phyloP scores from a whole-genome alignment of 73 alveolate species.

The Paraurostyla sp. region DNA sequence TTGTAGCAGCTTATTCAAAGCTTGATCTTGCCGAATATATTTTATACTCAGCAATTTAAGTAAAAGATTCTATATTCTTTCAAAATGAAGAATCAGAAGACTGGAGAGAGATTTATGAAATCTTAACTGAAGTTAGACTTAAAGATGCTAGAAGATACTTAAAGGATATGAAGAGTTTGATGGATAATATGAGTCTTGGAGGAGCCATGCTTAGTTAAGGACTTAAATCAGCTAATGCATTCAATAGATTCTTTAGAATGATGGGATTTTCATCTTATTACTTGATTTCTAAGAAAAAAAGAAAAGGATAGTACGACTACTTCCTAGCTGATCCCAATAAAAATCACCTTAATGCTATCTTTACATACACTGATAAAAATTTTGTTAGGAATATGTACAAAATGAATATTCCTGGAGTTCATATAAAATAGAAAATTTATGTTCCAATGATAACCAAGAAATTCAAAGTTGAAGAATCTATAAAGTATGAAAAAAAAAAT shows the following conservation, averaged over 20 bases:
- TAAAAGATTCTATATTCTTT: neutral
- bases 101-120: neutral
- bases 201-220: conserved; percentile 54
- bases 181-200: conserved; percentile 2
- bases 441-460: conserved; percentile 30
- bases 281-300: conserved; percentile 16
- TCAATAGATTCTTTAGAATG: conserved; percentile 23
- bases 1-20: conserved; percentile 7
- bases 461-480: neutral
- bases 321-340: conserved; percentile 68
- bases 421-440: conserved; percentile 31
- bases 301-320: conserved; percentile 46
- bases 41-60: neutral
- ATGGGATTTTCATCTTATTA: conserved; percentile 46
- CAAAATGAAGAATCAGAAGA: conserved; percentile 2
- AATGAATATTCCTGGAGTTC: conserved; percentile 21
- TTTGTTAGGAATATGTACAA: conserved; percentile 30
- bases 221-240: neutral
- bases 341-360: conserved; percentile 27
- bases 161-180: neutral
- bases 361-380: conserved; percentile 24
- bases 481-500: neutral
- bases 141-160: neutral
- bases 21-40: conserved; percentile 1
- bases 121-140: neutral